Base-by-base conservation (phyloP, 768 basidiomycete species). In the Boletus eberwhitei region DNA sequence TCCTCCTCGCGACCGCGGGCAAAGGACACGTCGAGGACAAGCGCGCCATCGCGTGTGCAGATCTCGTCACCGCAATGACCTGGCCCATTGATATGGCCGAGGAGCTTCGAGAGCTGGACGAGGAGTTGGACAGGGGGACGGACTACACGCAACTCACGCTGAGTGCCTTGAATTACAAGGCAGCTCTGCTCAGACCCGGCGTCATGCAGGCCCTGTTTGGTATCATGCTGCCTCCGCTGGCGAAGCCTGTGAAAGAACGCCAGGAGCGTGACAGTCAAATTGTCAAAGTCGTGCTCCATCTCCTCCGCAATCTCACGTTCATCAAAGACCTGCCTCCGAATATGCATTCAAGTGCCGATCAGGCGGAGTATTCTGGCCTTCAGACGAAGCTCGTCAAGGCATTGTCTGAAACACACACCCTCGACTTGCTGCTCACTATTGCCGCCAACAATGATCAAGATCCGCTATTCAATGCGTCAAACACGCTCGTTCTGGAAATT, bases 71-170 rank as follows among this genome's bases (percentile, higher is more conserved):
- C 0, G 94, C 95, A 0, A 91, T 99, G 90, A 98, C 96, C 2
- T 99, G 97, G 97, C 97, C 97, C 1, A 96, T 99, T 50, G 92
- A 98, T 71, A 77, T 98, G 58, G 90, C 93, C 1, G 90, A 92
- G 64, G 97, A 98, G 71, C 77, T 99, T 59, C 90, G 88, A 63
- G 97, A 98, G 65, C 83, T 98, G 50, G 80, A 84, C 62, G 90
- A 93, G 41, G 90, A 87, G 37, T 61, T 83, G 19, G 90, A 90
- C 70, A 83, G 81, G 56, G 84, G 86, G 17, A 84, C 91, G 16
- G 97, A 99, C 69, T 98, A 94, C 71, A 93, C 93, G 0, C 85
- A 87, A 55, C 79, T 98, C 8, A 69, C 87, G 42, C 71, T 81
- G 63, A 88, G 88, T 59, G 96, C 98, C 68, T 73, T 92, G 26